phyloP scores from a whole-genome alignment of 805 yeast genomes.

The Pichia rugopelliculosa region DNA sequence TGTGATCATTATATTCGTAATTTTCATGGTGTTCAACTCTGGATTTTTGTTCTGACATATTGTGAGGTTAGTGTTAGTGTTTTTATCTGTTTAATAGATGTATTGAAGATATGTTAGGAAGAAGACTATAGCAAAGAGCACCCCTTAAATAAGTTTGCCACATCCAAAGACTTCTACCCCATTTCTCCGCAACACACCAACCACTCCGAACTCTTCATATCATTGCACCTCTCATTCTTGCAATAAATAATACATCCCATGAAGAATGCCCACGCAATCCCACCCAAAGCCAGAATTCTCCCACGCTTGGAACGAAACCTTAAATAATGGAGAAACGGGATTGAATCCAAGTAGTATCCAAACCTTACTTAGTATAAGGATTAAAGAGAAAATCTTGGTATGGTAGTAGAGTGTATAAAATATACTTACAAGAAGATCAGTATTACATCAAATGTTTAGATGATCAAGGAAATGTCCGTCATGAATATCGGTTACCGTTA shows the following conservation, averaged over 20 bases:
- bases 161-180: not conserved
- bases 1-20: not conserved
- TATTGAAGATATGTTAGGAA: not conserved
- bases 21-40: slow-evolving; percentile 1
- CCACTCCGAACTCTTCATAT: not conserved
- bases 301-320: not conserved
- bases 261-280: not conserved
- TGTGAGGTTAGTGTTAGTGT: not conserved
- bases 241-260: not conserved
- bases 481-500: no score
- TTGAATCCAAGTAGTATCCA: no score
- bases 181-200: not conserved
- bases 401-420: no score
- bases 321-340: not conserved
- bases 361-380: no score
- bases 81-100: not conserved
- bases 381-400: no score
- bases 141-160: not conserved
- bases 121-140: not conserved
- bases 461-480: no score
- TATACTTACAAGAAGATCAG: no score
- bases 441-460: no score
- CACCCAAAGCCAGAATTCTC: not conserved
- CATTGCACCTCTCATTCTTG: not conserved
- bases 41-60: not conserved